Evolutionary conservation across 1,284 basidiomycete genomes (phyloP).

Genomic region (Ustilago sp.): DNA sequence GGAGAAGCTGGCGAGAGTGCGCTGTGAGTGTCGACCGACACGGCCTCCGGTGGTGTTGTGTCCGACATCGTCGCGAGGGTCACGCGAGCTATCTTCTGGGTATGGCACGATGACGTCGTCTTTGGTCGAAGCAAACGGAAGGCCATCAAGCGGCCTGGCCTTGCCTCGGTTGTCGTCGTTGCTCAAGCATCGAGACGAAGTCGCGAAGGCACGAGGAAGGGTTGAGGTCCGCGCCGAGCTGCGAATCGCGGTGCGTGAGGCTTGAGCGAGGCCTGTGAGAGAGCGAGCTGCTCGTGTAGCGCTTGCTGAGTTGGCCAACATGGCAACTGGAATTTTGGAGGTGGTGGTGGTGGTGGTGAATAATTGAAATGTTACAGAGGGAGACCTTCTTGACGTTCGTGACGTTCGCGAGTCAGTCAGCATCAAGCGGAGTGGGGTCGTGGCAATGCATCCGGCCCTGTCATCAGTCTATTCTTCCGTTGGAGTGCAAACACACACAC

Average conservation of each 20-base stretch:
- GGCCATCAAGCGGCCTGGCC: conserved; percentile 25
- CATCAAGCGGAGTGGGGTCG: too few relatives aligned
- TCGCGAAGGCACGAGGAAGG: conserved; percentile 24
- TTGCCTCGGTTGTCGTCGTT: conserved; percentile 31
- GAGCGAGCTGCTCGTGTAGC: conserved; percentile 30
- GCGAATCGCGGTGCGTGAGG: conserved; percentile 9
- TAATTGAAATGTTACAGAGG: not conserved
- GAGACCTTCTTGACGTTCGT: not conserved
- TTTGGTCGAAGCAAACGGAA: conserved; percentile 39
- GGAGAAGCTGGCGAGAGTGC: conserved; percentile 61
- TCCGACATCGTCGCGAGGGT: conserved; percentile 54
- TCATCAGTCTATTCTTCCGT: too few relatives aligned
- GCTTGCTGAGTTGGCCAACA: conserved; percentile 24
- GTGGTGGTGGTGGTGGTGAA: conserved; percentile 4
- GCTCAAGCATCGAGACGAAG: conserved; percentile 33
- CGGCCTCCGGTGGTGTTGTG: conserved; percentile 59
- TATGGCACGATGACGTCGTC: conserved; percentile 46
- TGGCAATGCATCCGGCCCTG: too few relatives aligned
- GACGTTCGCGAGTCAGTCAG: not conserved
- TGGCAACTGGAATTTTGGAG: not conserved
- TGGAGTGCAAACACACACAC: too few relatives aligned
- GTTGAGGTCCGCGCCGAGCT: conserved; percentile 16
- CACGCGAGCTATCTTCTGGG: conserved; percentile 44
- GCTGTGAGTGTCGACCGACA: conserved; percentile 53
- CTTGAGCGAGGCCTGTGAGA: conserved; percentile 19